Evolutionary conservation across 495 filamentous ascomycete species (phyloP), one percentile per base, ranked within the genome.

Genomic region (Sphaerosporella brunnea): DNA sequence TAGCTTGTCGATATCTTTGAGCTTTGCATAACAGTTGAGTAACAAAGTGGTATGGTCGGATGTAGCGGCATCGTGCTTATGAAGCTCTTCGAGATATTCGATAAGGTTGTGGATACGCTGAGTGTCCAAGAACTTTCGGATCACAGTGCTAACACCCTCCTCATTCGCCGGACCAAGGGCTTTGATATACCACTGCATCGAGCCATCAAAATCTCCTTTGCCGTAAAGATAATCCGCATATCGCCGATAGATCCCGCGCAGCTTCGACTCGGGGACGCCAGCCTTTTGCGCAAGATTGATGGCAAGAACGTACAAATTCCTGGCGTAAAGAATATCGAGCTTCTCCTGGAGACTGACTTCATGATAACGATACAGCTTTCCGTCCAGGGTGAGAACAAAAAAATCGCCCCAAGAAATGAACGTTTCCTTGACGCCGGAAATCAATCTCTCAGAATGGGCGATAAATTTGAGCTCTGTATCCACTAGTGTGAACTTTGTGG

Each of bases 161-260:
- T 61, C 58, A 18, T 59, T 59, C 48, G 58, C 44, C 44, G 51
- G 52, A 52, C 93, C 88, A 51, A 97, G 93, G 0, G 92, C 87
- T 58, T 84, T 81, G 52, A 97, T 75, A 61, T 96, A 97, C 62
- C 94, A 90, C 60, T 92, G 82, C 92, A 97, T 97, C 9, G 90
- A 93, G 16, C 81, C 86, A 59, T 97, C 88, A 59, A 86, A 96
- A 58, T 93, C 85, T 2, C 79, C 81, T 55, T 85, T 90, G 57
- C 90, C 84, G 55, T 97, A 94, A n/a, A 95, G 65, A 51, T 82
- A 87, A 60, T 97, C 92, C 8, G 90, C 90, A 63, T 93, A 96
- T 64, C 78, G 88, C 47, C 92, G 77, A 53, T 82, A 88, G 45
- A 97, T 96, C 36, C 82, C 72, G 59, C 92, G 93, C 38, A 90